Evolutionary conservation across 73 alveolate genomes (phyloP).

Genomic region (Paramecium pentaurelia): DNA sequence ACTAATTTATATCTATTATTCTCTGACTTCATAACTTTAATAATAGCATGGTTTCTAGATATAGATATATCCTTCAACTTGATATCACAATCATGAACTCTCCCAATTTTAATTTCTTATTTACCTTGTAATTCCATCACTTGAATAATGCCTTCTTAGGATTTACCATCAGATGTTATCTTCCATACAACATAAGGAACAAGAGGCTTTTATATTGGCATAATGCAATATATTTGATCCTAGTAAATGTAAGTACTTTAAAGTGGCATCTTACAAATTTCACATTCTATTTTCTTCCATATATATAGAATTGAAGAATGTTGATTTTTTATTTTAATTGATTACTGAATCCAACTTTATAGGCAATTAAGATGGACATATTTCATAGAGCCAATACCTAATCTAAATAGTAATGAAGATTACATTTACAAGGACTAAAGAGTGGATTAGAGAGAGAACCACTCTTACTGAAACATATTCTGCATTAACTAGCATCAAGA

Average conservation of each 20-base stretch:
- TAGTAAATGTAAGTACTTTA: slow-evolving; percentile 27
- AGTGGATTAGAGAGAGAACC: neutral
- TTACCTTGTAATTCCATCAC: slow-evolving; percentile 22
- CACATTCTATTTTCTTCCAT: slow-evolving; percentile 78
- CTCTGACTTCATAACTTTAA: slow-evolving; percentile 49
- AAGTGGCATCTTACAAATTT: slow-evolving; percentile 63
- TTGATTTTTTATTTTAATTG: slow-evolving; percentile 55
- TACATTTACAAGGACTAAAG: slow-evolving; percentile 43
- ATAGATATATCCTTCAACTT: slow-evolving; percentile 82
- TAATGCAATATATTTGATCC: slow-evolving; percentile 6
- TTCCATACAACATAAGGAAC: slow-evolving; percentile 49
- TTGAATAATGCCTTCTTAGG: slow-evolving; percentile 20
- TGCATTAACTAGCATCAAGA: neutral
- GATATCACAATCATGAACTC: slow-evolving; percentile 85
- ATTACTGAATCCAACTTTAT: slow-evolving; percentile 63
- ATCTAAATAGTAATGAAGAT: neutral
- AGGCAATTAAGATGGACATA: slow-evolving; percentile 68
- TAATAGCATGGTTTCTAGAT: slow-evolving; percentile 78
- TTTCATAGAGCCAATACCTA: slow-evolving; percentile 67
- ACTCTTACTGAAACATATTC: neutral
- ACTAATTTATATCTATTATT: neutral
- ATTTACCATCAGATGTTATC: slow-evolving; percentile 29
- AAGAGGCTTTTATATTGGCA: slow-evolving; percentile 27
- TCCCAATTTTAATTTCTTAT: slow-evolving; percentile 63
- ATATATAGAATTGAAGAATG: slow-evolving; percentile 40